These are phyloP conservation scores for Fragaria ananassa DNA, from an alignment of 306 rosid species.

Conservation along the genomic window DNA sequence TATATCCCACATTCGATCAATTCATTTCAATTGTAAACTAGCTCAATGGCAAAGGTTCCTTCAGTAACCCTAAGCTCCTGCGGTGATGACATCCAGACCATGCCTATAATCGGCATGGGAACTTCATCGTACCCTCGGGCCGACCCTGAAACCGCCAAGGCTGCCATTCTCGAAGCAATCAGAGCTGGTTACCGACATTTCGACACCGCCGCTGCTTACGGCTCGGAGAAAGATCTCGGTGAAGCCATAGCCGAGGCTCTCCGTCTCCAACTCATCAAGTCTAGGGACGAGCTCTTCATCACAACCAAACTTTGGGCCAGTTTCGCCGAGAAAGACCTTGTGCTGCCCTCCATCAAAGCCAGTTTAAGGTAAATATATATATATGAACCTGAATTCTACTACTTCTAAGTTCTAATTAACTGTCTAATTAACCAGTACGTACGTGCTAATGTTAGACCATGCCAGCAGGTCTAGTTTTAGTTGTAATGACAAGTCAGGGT, in stretches of 20 bases:
- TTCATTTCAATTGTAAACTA: not conserved
- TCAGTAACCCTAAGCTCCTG: not conserved
- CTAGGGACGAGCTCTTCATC: conserved; percentile 56
- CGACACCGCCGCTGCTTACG: conserved; percentile 34
- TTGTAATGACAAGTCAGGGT: not conserved
- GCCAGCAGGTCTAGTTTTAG: not conserved
- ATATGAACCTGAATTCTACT: not conserved
- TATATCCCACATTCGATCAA: not conserved
- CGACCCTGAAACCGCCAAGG: conserved; percentile 16
- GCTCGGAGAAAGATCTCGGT: conserved; percentile 30
- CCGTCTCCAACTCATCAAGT: conserved; percentile 35
- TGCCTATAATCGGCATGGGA: conserved; percentile 34
- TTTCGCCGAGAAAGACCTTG: conserved; percentile 46
- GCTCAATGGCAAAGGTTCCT: conserved; percentile 15
- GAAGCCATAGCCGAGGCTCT: conserved; percentile 29
- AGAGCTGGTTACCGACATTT: conserved; percentile 36
- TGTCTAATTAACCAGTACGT: not conserved
- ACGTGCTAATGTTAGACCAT: not conserved
- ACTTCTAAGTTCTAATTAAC: not conserved
- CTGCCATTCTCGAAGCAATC: conserved; percentile 35
- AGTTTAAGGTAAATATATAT: conserved; percentile 6
- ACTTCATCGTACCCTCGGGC: conserved; percentile 25
- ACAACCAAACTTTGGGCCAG: conserved; percentile 59
- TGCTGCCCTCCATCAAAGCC: conserved; percentile 27
- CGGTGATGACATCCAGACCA: not conserved